These are phyloP conservation scores for Coniochaeta sp. DNA, from an alignment of 2,329 filamentous ascomycete genomes.

Conservation along the genomic window DNA sequence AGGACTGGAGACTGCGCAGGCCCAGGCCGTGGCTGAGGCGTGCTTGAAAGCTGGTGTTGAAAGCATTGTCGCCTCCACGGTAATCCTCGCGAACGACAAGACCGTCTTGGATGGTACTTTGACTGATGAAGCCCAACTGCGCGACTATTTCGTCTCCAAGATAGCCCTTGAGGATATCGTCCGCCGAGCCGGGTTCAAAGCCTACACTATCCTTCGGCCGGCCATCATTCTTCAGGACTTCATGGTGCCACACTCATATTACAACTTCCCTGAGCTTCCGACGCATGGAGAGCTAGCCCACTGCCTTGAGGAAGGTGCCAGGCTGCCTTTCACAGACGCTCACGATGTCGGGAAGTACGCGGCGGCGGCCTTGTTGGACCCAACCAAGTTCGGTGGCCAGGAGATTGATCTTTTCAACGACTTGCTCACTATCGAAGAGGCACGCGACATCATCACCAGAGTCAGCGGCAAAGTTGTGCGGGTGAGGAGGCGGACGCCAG, in stretches of 20 bases:
- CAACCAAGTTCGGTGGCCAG: conserved; percentile 18
- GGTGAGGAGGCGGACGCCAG: conserved; percentile 11
- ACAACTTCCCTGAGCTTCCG: conserved; percentile 21
- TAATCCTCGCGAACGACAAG: conserved; percentile 10
- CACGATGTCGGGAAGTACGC: conserved; percentile 24
- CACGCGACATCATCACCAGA: conserved; percentile 16
- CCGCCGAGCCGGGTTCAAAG: conserved; percentile 16
- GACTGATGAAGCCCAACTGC: conserved; percentile 9
- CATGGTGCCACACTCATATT: conserved; percentile 10
- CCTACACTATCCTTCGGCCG: conserved; percentile 26
- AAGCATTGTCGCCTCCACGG: conserved; percentile 18
- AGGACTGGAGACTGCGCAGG: conserved; percentile 20
- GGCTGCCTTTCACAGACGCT: conserved; percentile 19
- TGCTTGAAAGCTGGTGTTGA: conserved; percentile 22
- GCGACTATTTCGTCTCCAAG: conserved; percentile 28
- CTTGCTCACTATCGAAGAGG: conserved; percentile 20
- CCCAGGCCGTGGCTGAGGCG: conserved; percentile 22
- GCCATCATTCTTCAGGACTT: conserved; percentile 20
- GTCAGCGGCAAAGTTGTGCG: conserved; percentile 22
- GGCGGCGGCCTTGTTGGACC: conserved; percentile 21
- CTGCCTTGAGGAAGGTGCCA: conserved; percentile 10
- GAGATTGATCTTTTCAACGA: conserved; percentile 23
- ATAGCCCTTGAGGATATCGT: conserved; percentile 24
- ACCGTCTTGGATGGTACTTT: conserved; percentile 15
- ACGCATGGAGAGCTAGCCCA: conserved; percentile 19